Conservation (phyloP, 345 rosid species). For the Isatis tinctoria region DNA sequence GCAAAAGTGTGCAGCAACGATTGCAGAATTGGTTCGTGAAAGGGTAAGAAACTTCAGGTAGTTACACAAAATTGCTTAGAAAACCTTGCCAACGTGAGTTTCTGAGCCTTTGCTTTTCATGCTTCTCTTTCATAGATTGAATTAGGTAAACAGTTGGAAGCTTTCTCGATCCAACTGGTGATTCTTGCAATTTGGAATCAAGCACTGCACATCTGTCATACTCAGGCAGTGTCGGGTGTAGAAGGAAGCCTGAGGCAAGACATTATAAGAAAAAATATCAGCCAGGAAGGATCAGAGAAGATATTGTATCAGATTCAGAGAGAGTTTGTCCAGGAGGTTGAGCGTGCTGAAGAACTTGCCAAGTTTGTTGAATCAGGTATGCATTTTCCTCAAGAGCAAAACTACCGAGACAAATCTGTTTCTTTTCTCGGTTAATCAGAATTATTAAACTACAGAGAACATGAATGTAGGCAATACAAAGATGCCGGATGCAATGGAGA, state of each 20-base stretch:
- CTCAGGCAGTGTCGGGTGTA: slow-evolving; percentile 84
- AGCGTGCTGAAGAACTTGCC: slow-evolving; percentile 81
- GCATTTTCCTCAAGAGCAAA: slow-evolving; percentile 9
- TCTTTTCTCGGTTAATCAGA: not conserved
- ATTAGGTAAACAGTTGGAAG: slow-evolving; percentile 59
- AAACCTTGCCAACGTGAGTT: not conserved
- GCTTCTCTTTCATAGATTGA: slow-evolving; percentile 42
- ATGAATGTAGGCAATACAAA: slow-evolving; percentile 53
- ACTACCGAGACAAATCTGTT: not conserved
- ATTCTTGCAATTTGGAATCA: slow-evolving; percentile 98
- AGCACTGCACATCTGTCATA: slow-evolving; percentile 87
- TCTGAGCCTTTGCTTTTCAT: not conserved
- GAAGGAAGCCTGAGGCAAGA: slow-evolving; percentile 79
- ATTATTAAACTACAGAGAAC: slow-evolving; percentile 4
- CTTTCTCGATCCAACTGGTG: slow-evolving; percentile 94
- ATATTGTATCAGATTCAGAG: slow-evolving; percentile 59
- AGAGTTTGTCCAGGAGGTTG: slow-evolving; percentile 81
- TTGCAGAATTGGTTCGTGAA: slow-evolving; percentile 59
- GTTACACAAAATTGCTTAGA: not conserved
- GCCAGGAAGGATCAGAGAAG: slow-evolving; percentile 44
- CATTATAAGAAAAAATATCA: slow-evolving; percentile 40
- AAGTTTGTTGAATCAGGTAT: slow-evolving; percentile 80
- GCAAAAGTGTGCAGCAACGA: slow-evolving; percentile 65
- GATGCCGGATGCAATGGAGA: slow-evolving; percentile 99
- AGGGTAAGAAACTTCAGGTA: slow-evolving; percentile 42